Conservation (phyloP, 768 basidiomycete genomes). For the Kwoniella sp. region DNA sequence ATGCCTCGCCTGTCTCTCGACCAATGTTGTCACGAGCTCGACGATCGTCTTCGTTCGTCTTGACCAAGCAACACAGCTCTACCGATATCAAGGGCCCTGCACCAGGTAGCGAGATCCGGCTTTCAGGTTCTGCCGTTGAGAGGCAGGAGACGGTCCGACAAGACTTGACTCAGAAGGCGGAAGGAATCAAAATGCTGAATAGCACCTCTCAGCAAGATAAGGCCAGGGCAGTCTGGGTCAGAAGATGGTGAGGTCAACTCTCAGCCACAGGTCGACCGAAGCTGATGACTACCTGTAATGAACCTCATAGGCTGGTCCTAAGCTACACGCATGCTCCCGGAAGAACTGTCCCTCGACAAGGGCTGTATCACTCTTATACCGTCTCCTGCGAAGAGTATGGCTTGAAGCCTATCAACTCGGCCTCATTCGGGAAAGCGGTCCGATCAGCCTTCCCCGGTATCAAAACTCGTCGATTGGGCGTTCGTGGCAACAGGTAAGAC, state of each 20-base stretch:
- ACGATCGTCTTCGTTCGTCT: constrained; percentile 23
- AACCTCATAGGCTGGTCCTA: constrained; percentile 30
- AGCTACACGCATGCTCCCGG: constrained; percentile 31
- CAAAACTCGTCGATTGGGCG: constrained; percentile 89
- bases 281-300: background rate
- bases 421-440: constrained; percentile 92
- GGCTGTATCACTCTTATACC: constrained; percentile 89
- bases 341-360: constrained; percentile 82
- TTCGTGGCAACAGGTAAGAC: constrained; percentile 71
- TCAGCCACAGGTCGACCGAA: background rate
- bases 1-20: constrained; percentile 5
- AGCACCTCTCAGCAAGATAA: constrained; percentile 34
- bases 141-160: constrained; percentile 22
- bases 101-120: background rate
- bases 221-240: constrained; percentile 35
- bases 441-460: constrained; percentile 90
- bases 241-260: constrained; percentile 40
- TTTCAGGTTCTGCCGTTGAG: constrained; percentile 15
- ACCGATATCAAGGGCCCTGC: constrained; percentile 3
- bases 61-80: constrained; percentile 11
- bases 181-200: constrained; percentile 22
- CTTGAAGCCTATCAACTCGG: constrained; percentile 92
- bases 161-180: constrained; percentile 24
- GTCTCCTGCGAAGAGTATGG: constrained; percentile 89
- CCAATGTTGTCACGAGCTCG: constrained; percentile 32